phyloP scores from a whole-genome alignment of 257 asterid species.

The Solanum sitiens region DNA sequence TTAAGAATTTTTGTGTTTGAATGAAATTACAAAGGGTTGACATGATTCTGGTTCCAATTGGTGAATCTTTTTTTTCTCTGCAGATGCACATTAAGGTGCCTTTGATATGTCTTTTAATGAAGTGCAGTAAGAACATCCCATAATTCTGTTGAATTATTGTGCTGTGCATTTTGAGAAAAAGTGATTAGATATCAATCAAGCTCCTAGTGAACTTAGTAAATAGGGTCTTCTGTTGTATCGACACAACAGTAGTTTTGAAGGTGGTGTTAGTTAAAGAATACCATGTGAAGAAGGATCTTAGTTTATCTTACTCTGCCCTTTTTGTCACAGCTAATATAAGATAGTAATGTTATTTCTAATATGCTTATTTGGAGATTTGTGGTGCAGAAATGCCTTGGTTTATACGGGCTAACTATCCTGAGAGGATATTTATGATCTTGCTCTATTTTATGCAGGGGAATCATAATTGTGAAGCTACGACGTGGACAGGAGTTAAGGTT shows the following conservation, averaged over 20 bases:
- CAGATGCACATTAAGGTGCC: not conserved
- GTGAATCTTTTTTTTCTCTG: not conserved
- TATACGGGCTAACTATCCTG: not conserved
- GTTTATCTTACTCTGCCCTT: not conserved
- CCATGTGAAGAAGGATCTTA: not conserved
- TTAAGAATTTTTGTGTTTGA: not conserved
- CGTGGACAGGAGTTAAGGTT: slow-evolving; percentile 87
- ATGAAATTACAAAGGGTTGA: not conserved
- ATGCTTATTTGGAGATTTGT: not conserved
- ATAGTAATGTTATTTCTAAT: not conserved
- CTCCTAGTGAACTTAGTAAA: not conserved
- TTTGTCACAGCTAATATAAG: not conserved
- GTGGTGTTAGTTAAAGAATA: not conserved
- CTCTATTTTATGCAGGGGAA: slow-evolving; percentile 47
- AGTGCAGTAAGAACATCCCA: not conserved
- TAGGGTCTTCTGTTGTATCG: not conserved
- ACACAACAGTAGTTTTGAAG: not conserved
- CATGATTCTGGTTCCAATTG: not conserved
- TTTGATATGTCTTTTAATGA: not conserved
- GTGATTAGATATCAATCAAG: not conserved
- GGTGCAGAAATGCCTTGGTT: not conserved
- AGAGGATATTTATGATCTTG: not conserved
- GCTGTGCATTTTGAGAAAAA: not conserved
- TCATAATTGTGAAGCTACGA: slow-evolving; percentile 93
- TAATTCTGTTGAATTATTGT: not conserved